Percentiles rank a stretch among this genome's conserved stretches.
Evolutionary conservation across 495 filamentous ascomycete genomes (phyloP).

Genomic region (Rhizodiscina lignyota): DNA sequence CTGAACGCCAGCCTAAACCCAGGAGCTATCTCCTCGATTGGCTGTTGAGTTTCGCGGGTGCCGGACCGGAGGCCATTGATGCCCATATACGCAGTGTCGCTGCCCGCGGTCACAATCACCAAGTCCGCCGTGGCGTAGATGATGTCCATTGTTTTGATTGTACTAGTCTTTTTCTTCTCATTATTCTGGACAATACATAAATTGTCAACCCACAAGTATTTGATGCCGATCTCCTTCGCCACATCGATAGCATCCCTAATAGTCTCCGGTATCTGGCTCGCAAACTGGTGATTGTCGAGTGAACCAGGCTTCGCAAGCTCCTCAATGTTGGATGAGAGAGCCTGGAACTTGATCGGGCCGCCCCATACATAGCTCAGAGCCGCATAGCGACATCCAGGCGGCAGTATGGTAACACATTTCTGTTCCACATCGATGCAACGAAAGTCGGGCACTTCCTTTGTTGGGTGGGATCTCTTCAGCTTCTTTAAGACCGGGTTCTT

Average conservation of each 20-base stretch:
- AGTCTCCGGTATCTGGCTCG: not conserved
- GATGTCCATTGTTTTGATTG: not conserved
- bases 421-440: no score
- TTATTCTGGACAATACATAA: not conserved
- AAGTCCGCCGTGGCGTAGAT: no score
- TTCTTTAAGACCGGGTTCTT: no score
- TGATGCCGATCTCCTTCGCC: not conserved
- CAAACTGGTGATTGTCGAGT: not conserved
- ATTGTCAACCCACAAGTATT: not conserved
- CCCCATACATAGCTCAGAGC: slow-evolving; percentile 1
- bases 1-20: no score
- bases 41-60: no score
- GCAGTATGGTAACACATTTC: no score
- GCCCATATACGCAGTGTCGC: no score
- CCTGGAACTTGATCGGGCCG: not conserved
- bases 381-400: not conserved
- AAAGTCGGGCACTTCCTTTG: no score
- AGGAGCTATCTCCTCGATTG: no score
- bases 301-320: not conserved
- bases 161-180: not conserved
- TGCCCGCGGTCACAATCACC: no score
- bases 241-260: not conserved
- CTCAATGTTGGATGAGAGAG: not conserved
- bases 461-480: no score
- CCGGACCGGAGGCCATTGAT: no score